Base-by-base conservation (phyloP, 768 basidiomycete genomes). In the Leucosporidium creatinivorum region DNA sequence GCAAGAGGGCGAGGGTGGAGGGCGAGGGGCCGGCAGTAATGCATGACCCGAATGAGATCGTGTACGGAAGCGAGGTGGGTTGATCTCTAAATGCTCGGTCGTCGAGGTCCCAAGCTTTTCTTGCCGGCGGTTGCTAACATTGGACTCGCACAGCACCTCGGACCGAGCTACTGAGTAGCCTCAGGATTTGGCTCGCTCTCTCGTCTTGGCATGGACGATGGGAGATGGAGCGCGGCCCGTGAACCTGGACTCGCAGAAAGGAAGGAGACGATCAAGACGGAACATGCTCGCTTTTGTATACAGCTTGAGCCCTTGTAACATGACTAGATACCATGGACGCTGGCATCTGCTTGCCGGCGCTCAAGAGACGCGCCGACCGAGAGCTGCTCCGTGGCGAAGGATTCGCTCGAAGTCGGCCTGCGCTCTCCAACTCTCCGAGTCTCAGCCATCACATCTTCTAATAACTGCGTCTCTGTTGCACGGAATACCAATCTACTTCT, bases 1-100 rank as follows among this genome's bases (percentile, higher is more conserved):
- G 9, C 7, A 61, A 61, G 60, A 19, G 60, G 60, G 6, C 48
- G 30, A 47, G 60, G 60, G 21, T 51, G 21, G 60, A 61, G 10
- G 49, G 17, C 4, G 58, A 25, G 25, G n/a, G 18, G 44, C 44
- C 5, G 19, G 5, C 28, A 44, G 44, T 48, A 4, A 5, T 33
- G 33, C 26, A 28, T 10, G 52, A 25, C 28, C 26, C 52, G 26
- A 26, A 17, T 28, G n/a, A 8, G 2, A 44, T 25, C n/a, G 19
- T 52, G 10, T 52, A 15, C 5, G 23, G n/a, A 23, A 4, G 15
- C 1, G 52, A 25, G n/a, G n/a, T 15, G 52, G 5, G 25, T 54
- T 54, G 5, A 15, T 28, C 13, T 54, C n/a, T n/a, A n/a, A n/a
- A n/a, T n/a, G n/a, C n/a, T n/a, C n/a, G n/a, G n/a, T n/a, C n/a